These are phyloP conservation scores for Elsinoe batatas DNA, from an alignment of 2,329 filamentous ascomycete genomes.

Conservation along the genomic window DNA sequence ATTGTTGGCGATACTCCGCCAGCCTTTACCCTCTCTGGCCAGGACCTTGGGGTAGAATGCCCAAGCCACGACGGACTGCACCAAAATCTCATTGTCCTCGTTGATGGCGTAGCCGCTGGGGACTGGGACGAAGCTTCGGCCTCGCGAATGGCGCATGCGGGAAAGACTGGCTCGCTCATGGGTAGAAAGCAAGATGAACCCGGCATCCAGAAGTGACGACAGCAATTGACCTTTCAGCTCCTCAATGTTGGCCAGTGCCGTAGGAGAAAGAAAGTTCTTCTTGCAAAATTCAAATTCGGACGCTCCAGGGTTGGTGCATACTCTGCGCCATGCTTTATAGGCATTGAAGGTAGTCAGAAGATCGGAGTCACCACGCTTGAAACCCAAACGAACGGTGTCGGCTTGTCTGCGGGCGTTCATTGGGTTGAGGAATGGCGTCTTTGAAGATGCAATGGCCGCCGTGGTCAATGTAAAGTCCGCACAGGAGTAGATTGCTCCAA, in stretches of 20 bases:
- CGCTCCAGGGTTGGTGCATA: constrained; percentile 58
- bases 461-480: constrained; percentile 86
- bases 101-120: constrained; percentile 65
- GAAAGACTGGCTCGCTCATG: constrained; percentile 62
- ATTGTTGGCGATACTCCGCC: constrained; percentile 87
- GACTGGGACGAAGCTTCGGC: constrained; percentile 73
- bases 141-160: constrained; percentile 54
- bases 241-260: constrained; percentile 83
- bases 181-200: constrained; percentile 64
- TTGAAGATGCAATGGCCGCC: constrained; percentile 86
- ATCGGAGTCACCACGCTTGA: constrained; percentile 81
- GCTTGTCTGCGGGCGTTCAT: constrained; percentile 77
- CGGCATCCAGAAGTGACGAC: constrained; percentile 73
- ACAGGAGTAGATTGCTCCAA: constrained; percentile 79
- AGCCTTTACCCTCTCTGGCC: constrained; percentile 71
- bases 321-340: constrained; percentile 77
- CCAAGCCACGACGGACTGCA: constrained; percentile 77
- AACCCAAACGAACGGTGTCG: constrained; percentile 66
- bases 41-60: constrained; percentile 94
- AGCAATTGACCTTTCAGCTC: constrained; percentile 90
- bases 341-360: constrained; percentile 89
- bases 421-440: constrained; percentile 82
- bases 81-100: constrained; percentile 68
- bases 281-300: constrained; percentile 86
- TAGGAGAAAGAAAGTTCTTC: constrained; percentile 87